Evolutionary conservation across 2,329 filamentous ascomycete genomes (phyloP), one percentile per base, ranked within the genome.

Genomic region (Neurospora sp.): DNA sequence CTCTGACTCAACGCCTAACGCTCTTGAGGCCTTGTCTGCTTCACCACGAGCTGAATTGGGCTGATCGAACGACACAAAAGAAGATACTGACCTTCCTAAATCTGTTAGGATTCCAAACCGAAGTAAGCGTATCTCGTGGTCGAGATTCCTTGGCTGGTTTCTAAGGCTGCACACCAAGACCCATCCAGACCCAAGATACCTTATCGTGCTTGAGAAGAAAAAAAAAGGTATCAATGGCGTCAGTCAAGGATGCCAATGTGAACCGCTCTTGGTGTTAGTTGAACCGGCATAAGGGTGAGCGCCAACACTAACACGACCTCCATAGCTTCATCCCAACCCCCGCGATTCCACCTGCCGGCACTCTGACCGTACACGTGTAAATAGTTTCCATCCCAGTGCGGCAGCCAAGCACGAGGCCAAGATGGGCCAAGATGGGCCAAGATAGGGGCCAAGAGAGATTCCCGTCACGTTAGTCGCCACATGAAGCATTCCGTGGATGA

Each of bases 381-480:
- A 52, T 52, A 33, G 52, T 62, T 62, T 62, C 52, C 23, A 62
- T 36, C 52, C 52, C 12, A 62, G 33, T 62, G 12, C 33, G 67
- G 36, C 36, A 57, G 67, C 19, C 67, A 41, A 68, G 40, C 67
- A 52, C 33, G 43, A 15, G 15, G 52, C 52, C 52, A 62, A 62
- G 28, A 33, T 15, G 46, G 52, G 52, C 46, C 23, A 33, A 62
- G 52, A 62, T 2, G 46, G 52, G 52, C 46, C 23, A 33, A 62
- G 52, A 62, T 2, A 17, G 11, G n/a, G 23, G 36, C 38, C 38
- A 37, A 68, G 67, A 37, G 28, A n/a, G 28, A 36, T 39, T 17
- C 6, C 39, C 38, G 12, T 66, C 57, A 69, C n/a, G 57, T 36
- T 69, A 8, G n/a, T 69, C 38, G 68, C 68, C 68, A 69, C 68